Evolutionary conservation across 2,329 filamentous ascomycete species (phyloP).

Genomic region (Gliomastix tumulicola): DNA sequence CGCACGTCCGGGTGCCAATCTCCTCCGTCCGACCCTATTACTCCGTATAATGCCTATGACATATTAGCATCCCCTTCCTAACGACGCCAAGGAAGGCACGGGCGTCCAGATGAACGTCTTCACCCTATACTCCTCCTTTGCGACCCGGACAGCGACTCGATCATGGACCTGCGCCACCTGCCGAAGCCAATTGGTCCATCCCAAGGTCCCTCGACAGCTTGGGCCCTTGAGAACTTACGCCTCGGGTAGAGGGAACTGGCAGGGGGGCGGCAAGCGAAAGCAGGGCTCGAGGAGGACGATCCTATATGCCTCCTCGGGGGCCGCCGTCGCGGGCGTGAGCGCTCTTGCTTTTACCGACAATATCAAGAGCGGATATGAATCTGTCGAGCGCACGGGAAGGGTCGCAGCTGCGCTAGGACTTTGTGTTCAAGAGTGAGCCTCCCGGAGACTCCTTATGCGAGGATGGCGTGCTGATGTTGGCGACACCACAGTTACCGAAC

Average conservation of each 20-base stretch:
- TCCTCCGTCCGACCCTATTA: no score
- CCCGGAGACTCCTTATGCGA: neutral
- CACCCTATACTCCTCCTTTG: slow-evolving; percentile 26
- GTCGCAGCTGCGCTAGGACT: slow-evolving; percentile 69
- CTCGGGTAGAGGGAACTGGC: slow-evolving; percentile 15
- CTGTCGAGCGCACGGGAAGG: slow-evolving; percentile 69
- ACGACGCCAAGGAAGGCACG: no score
- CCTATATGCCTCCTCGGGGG: slow-evolving; percentile 43
- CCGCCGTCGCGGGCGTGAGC: slow-evolving; percentile 39
- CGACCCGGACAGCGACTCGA: slow-evolving; percentile 26
- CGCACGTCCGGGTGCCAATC: no score
- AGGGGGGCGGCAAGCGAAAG: no score
- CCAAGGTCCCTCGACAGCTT: no score
- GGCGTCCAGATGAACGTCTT: slow-evolving; percentile 31
- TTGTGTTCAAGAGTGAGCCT: slow-evolving; percentile 76
- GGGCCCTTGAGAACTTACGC: slow-evolving; percentile 20
- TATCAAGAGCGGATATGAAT: slow-evolving; percentile 68
- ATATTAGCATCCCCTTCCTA: no score
- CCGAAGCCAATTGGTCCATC: slow-evolving; percentile 29
- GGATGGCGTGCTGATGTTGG: neutral
- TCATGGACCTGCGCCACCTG: slow-evolving; percentile 41
- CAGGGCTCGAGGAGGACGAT: slow-evolving; percentile 22
- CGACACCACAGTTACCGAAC: slow-evolving; percentile 73
- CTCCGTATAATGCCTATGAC: no score
- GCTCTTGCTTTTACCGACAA: slow-evolving; percentile 56